Evolutionary conservation across 2,329 filamentous ascomycete species (phyloP).

Genomic region (Exophiala xenobiotica): DNA sequence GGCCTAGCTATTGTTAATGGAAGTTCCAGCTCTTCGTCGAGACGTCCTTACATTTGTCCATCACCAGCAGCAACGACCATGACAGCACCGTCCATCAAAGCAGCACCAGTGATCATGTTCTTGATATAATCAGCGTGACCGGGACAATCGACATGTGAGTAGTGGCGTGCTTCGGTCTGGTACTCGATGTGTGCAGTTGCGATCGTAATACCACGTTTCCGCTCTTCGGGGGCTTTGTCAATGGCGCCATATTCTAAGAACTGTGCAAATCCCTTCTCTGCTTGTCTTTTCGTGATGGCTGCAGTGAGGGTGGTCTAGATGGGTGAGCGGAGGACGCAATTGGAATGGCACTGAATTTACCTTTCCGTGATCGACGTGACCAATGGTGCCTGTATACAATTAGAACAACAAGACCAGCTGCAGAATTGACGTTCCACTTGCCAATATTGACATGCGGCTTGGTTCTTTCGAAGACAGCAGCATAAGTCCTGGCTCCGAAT

Average conservation of each 20-base stretch:
- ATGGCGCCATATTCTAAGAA: conserved; percentile 98
- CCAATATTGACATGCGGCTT: conserved; percentile 99
- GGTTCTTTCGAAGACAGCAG: conserved; percentile 72
- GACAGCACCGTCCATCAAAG: conserved; percentile 98
- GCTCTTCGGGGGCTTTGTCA: conserved; percentile 98
- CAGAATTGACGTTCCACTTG: conserved; percentile 41
- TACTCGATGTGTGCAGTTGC: conserved; percentile 99
- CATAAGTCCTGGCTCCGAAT: conserved; percentile 55
- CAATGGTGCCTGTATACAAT: conserved; percentile 72
- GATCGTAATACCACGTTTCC: conserved; percentile 99
- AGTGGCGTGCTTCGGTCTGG: conserved; percentile 88
- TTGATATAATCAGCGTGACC: conserved; percentile 99
- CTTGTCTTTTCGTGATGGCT: conserved; percentile 97
- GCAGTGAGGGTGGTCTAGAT: conserved; percentile 91
- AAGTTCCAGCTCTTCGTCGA: not conserved
- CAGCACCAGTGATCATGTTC: conserved; percentile 99
- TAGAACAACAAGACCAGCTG: not conserved
- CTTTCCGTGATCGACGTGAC: conserved; percentile 99
- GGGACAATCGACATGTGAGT: conserved; percentile 99
- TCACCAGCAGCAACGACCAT: conserved; percentile 98
- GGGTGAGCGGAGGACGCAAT: conserved; percentile 22
- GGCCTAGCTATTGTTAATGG: conserved; percentile 53
- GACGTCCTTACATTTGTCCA: conserved; percentile 75
- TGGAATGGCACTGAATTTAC: conserved; percentile 56
- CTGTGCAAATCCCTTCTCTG: conserved; percentile 87